Percentiles rank a stretch among this genome's conserved stretches.
phyloP scores from a whole-genome alignment of 495 filamentous ascomycete species.

The Penicillium bialowiezense region DNA sequence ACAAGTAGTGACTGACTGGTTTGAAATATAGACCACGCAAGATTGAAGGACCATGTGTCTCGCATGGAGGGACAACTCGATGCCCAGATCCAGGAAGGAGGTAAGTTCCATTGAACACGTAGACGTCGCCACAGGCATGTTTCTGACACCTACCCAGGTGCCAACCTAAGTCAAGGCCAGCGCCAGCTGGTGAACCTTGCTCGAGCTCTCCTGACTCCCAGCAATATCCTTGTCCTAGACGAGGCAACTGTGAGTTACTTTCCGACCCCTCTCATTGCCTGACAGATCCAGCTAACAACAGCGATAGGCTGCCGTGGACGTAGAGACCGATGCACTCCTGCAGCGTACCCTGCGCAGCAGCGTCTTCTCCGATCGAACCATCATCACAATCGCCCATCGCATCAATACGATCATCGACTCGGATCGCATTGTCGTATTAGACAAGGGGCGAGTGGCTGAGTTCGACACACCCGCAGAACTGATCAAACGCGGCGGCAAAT shows the following conservation, averaged over 20 bases:
- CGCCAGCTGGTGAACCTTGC: constrained; percentile 91
- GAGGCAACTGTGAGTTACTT: constrained; percentile 71
- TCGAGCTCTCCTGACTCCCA: constrained; percentile 88
- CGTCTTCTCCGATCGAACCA: constrained; percentile 83
- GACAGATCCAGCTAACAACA: constrained; percentile 15
- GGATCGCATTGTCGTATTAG: constrained; percentile 85
- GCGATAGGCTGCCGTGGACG: constrained; percentile 79
- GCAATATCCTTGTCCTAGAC: constrained; percentile 95
- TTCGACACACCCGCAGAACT: constrained; percentile 57
- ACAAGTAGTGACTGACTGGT: constrained; percentile 14
- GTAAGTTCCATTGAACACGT: constrained; percentile 46
- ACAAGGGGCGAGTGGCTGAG: constrained; percentile 60
- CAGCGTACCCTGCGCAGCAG: constrained; percentile 54
- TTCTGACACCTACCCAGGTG: constrained; percentile 35
- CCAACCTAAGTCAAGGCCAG: constrained; percentile 62
- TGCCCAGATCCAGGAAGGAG: constrained; percentile 89
- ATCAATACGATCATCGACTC: constrained; percentile 97
- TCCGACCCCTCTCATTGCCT: background rate
- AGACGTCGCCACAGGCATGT: constrained; percentile 5
- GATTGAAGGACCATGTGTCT: constrained; percentile 86
- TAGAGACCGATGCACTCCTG: constrained; percentile 88
- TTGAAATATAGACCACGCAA: constrained; percentile 71
- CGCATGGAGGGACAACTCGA: constrained; percentile 88
- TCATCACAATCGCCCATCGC: constrained; percentile 95
- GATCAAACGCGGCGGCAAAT: constrained; percentile 50